These are phyloP conservation scores for Penicillium fimorum DNA, from an alignment of 495 filamentous ascomycete species.

Conservation along the genomic window DNA sequence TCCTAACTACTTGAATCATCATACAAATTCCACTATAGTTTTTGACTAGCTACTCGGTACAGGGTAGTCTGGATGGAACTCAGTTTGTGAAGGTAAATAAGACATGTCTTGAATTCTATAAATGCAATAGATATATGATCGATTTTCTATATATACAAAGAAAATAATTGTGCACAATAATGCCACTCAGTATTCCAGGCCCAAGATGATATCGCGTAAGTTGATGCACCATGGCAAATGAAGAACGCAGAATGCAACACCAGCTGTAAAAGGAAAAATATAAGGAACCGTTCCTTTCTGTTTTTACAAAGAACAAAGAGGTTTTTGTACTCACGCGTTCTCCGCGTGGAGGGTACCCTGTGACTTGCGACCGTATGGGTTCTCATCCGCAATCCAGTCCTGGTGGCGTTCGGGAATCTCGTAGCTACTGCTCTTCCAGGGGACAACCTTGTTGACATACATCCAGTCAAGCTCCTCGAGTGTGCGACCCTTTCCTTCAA, in stretches of 20 bases:
- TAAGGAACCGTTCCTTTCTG: neutral
- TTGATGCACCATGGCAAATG: constrained; percentile 13
- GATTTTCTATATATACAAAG: constrained; percentile 5
- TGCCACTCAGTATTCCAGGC: constrained; percentile 14
- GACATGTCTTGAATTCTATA: constrained; percentile 1
- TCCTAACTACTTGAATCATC: no score
- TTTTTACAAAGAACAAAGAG: neutral
- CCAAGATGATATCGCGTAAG: constrained; percentile 7
- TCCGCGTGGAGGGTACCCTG: constrained; percentile 29
- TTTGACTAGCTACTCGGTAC: no score
- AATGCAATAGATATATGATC: constrained; percentile 35
- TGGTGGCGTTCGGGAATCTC: constrained; percentile 25
- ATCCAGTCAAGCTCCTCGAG: constrained; percentile 80
- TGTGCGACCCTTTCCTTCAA: constrained; percentile 60
- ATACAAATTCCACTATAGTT: no score
- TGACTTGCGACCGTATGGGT: constrained; percentile 22
- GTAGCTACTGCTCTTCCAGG: constrained; percentile 58
- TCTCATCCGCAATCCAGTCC: constrained; percentile 21
- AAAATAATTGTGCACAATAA: constrained; percentile 2
- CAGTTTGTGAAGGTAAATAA: neutral
- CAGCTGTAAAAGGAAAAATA: constrained; percentile 7
- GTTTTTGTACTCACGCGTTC: constrained; percentile 23
- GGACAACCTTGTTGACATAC: constrained; percentile 64
- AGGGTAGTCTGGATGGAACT: neutral
- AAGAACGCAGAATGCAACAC: constrained; percentile 2